Evolutionary conservation across 1,284 basidiomycete species (phyloP), one percentile per base, ranked within the genome.

Genomic region (Gomphus bonarii): DNA sequence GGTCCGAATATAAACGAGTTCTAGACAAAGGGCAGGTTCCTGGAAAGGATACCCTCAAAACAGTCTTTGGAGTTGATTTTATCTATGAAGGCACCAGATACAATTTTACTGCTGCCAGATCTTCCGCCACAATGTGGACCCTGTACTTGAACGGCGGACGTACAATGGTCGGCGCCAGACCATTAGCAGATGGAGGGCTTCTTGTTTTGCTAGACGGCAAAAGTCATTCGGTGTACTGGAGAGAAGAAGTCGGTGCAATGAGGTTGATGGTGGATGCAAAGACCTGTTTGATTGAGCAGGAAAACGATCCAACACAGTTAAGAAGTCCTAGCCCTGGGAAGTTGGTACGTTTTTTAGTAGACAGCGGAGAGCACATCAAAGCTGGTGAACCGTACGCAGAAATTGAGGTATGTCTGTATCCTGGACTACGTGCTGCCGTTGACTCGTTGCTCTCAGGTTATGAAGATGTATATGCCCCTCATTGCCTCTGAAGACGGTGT

Each of bases 381-480:
- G 91, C 94, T 61, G 95, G 97, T 35, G 93, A 98, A 64, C 85
- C 92, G 58, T 99, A 98, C 69, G 97, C 97, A 57, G 97, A 99
- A 71, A 98, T 99, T 57, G 97, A 99, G 81, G 88, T 88, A 63
- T 56, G 75, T 63, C 31, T 43, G 53, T 33, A 48, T 35, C 50
- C 9, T 31, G 50, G 43, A 30, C 33, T 42, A 11, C 56, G 42
- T 44, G 43, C 33, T 55, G 48, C 25, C 43, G 12, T 54, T 57
- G 58, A 59, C 59, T 62, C 35, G 52, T 33, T 53, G 30, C 35
- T 50, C 51, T 20, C 61, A 89, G 86, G 94, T 97, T 64, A 97
- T 97, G 94, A 97, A 97, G 77, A 97, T 97, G 94, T 95, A 95
- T 72, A 95, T 97, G 94, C 92, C 93, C 14, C 83, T 99, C 59